Evolutionary conservation across 2,329 filamentous ascomycete genomes (phyloP), one percentile per base, ranked within the genome.

Genomic region (Bipolaris victoriae): DNA sequence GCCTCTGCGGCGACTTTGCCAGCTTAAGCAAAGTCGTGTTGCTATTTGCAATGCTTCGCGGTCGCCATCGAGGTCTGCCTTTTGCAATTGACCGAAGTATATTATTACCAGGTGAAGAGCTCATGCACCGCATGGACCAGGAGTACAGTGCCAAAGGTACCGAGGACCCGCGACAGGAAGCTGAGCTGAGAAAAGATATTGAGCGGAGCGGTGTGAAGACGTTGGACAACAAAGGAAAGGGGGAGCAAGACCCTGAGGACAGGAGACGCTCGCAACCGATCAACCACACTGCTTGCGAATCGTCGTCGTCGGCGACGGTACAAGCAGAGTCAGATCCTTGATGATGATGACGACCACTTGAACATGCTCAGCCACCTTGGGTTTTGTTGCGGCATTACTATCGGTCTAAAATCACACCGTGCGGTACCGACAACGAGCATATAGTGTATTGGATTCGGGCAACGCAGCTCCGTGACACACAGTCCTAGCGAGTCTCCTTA

Each of bases 1-100:
- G 83, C 49, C 83, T 88, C 54, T 78, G 78, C 44, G 85, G 85
- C 2, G 80, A 80, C 0, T 84, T 83, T 78, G 81, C 83, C 52
- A 76, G 77, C 1, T 78, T 81, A 11, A 86, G 82, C 69, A 88
- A 88, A 73, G 67, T 88, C 37, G 80, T 87, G 18, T 71, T 88
- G 55, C 81, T 83, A 46, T 77, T 82, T 3, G 84, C 88, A 11
- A 86, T 86, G 76, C 67, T 88, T 15, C 57, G 70, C 40, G 70
- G 68, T 3, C 58, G 71, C 24, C 67, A 73, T 58, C 62, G 69
- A 16, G 69, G 71, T 5, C 44, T 73, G 16, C 70, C 69, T 5
- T 63, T 74, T 3, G 69, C 71, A 15, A 71, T 72, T 29, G 69
- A 73, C 41, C 61, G 69, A 37, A 74, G 69, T 39, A 73, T 74